Base-by-base conservation (phyloP, 306 rosid species). In the Cucurbita argyrosperma region DNA sequence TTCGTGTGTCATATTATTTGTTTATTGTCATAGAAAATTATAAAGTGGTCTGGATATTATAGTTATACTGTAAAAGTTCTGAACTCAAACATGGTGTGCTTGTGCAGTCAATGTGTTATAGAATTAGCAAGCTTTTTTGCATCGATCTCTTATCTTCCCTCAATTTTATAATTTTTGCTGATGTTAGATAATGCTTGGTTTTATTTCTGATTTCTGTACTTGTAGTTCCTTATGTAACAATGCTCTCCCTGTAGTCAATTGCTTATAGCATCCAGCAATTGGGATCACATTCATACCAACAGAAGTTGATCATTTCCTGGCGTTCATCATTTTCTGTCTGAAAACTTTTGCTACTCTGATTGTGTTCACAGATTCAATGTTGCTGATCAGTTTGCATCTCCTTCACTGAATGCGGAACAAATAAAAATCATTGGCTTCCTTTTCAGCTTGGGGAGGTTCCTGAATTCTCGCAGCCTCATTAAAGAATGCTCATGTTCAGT, bases 21-120 rank as follows among this genome's bases (percentile, higher is more conserved):
- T 84, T 74, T 59, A 74, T 74, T 74, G 80, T 81, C 80, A 87
- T 89, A 89, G 86, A 85, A 86, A 86, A 87, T 80, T 85, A 82
- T 83, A 86, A 84, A 83, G 77, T 87, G 86, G 86, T 88, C 88
- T 84, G 77, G 82, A 87, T 62, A 51, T 61, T 47, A 74, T 71
- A 49, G 79, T 79, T 87, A 89, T 90, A 94, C 97, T 89, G 98
- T 94, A 89, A 80, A 89, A 89, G 85, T 77, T 83, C 70, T 50
- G 85, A 77, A 84, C 78, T 79, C 62, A 83, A 76, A 81, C 84
- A 80, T 86, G 79, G 89, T 84, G 85, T 80, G 81, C 59, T 80
- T 86, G 91, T 90, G 91, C 82, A 87, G 90, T 81, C 84, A 79
- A 83, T 82, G 84, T 89, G 87, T 84, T 80, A 59, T 84, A 79